These are phyloP conservation scores for Globisporangium irregulare DNA, from an alignment of 352 stramenopile genomes.

Conservation along the genomic window DNA sequence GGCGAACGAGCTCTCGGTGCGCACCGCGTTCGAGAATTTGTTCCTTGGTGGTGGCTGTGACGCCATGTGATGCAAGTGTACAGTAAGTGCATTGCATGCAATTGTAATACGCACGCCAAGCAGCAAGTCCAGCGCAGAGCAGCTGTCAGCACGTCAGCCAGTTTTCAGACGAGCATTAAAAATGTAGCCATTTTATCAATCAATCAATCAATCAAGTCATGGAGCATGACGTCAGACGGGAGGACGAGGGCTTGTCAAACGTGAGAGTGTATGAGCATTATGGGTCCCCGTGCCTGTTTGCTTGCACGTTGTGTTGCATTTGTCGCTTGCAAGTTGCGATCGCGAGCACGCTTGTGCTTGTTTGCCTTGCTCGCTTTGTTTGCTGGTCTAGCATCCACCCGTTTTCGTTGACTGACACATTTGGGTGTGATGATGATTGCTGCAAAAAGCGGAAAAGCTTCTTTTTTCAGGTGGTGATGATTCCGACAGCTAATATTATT, in stretches of 20 bases:
- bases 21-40: slow-evolving; percentile 32
- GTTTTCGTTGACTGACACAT: background rate
- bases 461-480: background rate
- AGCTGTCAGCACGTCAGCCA: background rate
- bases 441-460: background rate
- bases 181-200: background rate
- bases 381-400: background rate
- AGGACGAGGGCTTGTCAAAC: background rate
- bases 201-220: background rate
- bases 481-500: background rate
- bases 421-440: background rate
- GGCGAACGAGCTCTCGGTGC: slow-evolving; percentile 35
- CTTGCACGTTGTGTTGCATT: too few species aligned
- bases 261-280: background rate
- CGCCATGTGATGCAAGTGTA: background rate
- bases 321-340: too few species aligned
- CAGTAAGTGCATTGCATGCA: background rate
- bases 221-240: background rate
- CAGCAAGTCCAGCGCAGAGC: background rate
- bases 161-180: background rate
- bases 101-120: background rate
- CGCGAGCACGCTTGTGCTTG: too few species aligned
- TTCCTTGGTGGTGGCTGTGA: slow-evolving; percentile 29
- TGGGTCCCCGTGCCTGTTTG: too few species aligned
- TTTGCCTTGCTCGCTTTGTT: background rate